Base-by-base conservation (phyloP, 306 rosid species). In the Amphicarpaea edgeworthii region DNA sequence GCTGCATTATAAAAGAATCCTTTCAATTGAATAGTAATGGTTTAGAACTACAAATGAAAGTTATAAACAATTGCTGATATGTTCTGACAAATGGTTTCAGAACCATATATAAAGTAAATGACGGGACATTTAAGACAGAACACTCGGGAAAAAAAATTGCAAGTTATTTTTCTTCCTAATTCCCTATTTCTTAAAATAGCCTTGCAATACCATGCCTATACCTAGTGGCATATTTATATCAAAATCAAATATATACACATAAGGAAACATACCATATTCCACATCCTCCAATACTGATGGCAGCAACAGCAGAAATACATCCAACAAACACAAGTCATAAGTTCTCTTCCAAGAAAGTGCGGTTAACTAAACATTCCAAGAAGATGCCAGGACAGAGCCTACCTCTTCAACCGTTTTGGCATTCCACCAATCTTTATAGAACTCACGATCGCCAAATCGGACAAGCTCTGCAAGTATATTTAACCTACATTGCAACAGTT, bases 391-490 rank as follows among this genome's bases (percentile, higher is more conserved):
- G 50, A 43, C 71, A 69, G 58, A 72, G 62, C 28, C 61, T 77
- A 95, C 99, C 99, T 92, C 99, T 70, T 95, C 99, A 76, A 95
- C 96, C 24, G 97, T 95, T 84, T 86, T 82, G 70, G 97, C 99
- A 87, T 95, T 95, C 99, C 99, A 95, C 99, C 99, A 95, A 80
- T 92, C 99, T 79, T 92, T 92, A 82, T 95, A 95, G 78, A 95
- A 95, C 83, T 90, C 97, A 8, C 99, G 93, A 81, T 95, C 99
- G 21, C 99, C 99, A 87, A 95, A 95, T 11, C 88, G 83, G 67
- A 95, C 86, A 81, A 95, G 85, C 84, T 95, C 99, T 16, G 99
- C 99, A 43, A 95, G 92, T 84, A 95, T 92, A 82, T 95, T 95
- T 84, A 95, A 84, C 99, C 99, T 95, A 80, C 76, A 87, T 77